A percentile compares a stretch with the other conserved stretches of the same genome.
These are phyloP conservation scores for Boletus speciosus DNA, from an alignment of 768 basidiomycete genomes.

Conservation along the genomic window DNA sequence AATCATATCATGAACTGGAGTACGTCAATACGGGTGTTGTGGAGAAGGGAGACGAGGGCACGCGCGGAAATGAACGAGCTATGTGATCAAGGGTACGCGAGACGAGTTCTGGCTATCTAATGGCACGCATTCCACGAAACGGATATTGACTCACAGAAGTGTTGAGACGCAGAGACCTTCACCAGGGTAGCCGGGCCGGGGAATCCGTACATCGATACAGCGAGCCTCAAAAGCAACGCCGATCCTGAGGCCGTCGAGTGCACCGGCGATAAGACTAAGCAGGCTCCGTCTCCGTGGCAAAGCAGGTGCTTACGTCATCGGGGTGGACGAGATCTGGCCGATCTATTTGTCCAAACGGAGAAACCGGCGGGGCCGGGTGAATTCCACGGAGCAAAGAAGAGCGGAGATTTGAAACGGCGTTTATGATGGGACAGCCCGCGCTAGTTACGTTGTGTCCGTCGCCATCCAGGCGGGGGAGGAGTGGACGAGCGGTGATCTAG, in stretches of 20 bases:
- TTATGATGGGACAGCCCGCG: background rate
- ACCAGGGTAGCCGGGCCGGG: constrained; percentile 4
- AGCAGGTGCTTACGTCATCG: background rate
- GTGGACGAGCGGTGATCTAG: background rate
- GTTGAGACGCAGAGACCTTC: too few relatives aligned
- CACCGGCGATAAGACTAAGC: constrained; percentile 19
- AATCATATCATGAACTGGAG: background rate
- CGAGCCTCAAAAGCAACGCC: constrained; percentile 9
- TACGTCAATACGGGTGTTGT: constrained; percentile 18
- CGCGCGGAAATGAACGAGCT: constrained; percentile 23
- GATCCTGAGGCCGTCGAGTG: constrained; percentile 10
- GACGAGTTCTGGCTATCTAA: background rate
- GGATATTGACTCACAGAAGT: constrained; percentile 3
- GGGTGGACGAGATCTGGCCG: background rate
- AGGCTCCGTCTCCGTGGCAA: background rate
- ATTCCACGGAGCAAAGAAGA: too few relatives aligned
- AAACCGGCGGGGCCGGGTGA: background rate
- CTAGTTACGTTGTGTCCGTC: too few relatives aligned
- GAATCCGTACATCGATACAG: background rate
- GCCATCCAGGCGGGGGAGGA: background rate
- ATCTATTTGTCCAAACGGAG: background rate
- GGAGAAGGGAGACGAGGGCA: background rate
- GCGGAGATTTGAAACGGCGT: constrained; percentile 22
- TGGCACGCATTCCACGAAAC: constrained; percentile 2
- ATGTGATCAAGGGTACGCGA: constrained; percentile 20